Base-by-base conservation (phyloP, 1,139 yeast genomes). In the Pichia sp. region DNA sequence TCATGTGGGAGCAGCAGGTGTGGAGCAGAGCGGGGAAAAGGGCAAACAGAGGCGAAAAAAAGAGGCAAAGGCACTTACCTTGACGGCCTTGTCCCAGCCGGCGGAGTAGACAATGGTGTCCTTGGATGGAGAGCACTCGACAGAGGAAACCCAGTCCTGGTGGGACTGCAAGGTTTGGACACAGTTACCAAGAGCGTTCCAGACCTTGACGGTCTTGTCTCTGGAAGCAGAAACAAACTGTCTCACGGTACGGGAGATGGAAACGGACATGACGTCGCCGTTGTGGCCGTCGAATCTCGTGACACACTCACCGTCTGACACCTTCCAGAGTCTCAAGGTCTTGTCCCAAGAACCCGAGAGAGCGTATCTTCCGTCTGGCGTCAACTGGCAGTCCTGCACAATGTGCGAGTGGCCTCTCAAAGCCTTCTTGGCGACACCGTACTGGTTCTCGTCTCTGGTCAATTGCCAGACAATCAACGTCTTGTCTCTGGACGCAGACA, bases 121-220 rank as follows among this genome's bases (percentile, higher is more conserved):
- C 63, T 75, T 78, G 65, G 78, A 81, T 74, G 87, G 84, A 71
- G 97, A 96, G 83, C 90, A 88, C 85, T 97, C 89, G 72, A 92
- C 99, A 70, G 96, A 84, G 64, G 97, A 89, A 72, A 92, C 97
- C 99, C 99, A 93, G 90, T 93, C 99, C 75, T 84, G 74, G 95
- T 93, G 99, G 70, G 96, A 95, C 70, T 81, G 76, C 79, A 92
- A 86, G 72, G 97, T 90, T 80, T 87, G 86, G 84, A 89, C 86
- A 85, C 97, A 90, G 76, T 89, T 90, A 84, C 99, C 99, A 74
- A 90, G 82, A 80, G 96, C 90, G 87, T 95, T 92, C 99, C 99
- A 93, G 80, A 93, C 92, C 85, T 90, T 92, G 79, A 93, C 92
- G 78, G 98, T 88, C 85, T 90, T 89, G 80, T 93, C 99, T 81